phyloP scores from a whole-genome alignment of 2,329 filamentous ascomycete genomes.

The Biscogniauxia sp. region DNA sequence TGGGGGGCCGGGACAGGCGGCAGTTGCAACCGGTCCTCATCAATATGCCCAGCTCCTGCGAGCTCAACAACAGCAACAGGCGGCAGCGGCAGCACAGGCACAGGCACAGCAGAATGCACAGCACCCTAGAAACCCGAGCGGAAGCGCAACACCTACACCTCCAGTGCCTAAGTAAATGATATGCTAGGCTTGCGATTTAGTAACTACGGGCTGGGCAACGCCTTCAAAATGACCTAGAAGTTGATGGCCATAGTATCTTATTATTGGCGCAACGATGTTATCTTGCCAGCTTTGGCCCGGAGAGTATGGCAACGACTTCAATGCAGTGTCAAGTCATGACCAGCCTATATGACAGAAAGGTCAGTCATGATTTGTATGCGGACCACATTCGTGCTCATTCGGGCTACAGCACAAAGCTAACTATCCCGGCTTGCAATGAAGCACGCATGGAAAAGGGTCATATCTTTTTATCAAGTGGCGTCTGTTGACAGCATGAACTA shows the following conservation, averaged over 20 bases:
- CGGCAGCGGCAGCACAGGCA: constrained; percentile 31
- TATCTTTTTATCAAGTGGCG: not conserved
- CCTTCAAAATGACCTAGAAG: not conserved
- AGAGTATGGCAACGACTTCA: not conserved
- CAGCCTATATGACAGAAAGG: not conserved
- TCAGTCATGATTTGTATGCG: not conserved
- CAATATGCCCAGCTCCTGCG: constrained; percentile 59
- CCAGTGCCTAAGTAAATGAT: constrained; percentile 21
- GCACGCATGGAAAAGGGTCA: not conserved
- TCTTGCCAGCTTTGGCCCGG: not conserved
- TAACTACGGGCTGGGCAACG: not conserved
- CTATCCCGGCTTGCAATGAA: not conserved
- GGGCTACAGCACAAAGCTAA: not conserved
- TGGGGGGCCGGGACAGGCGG: constrained; percentile 46
- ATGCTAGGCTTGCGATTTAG: not conserved
- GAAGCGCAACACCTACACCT: constrained; percentile 29
- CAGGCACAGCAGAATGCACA: constrained; percentile 30
- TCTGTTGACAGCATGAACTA: not conserved
- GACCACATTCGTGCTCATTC: not conserved
- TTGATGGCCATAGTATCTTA: not conserved
- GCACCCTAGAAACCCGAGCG: constrained; percentile 31
- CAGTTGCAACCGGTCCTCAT: constrained; percentile 52
- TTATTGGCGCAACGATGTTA: not conserved
- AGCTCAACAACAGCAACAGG: constrained; percentile 54
- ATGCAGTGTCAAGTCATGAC: not conserved